phyloP scores from a whole-genome alignment of 2,329 filamentous ascomycete species.

The Hymenoscyphus infarciens region DNA sequence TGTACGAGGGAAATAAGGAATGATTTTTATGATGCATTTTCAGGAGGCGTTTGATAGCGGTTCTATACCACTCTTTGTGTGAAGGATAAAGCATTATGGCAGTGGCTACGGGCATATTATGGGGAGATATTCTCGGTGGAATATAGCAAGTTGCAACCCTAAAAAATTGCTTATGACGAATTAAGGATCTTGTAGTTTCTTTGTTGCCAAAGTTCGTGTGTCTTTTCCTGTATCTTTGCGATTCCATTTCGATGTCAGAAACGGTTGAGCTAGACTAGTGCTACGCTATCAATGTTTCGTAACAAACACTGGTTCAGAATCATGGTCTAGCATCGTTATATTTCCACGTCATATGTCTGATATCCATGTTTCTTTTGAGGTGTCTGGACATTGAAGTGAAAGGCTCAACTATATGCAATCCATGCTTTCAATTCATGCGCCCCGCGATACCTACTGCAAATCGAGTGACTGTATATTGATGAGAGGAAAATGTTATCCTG shows the following conservation, averaged over 20 bases:
- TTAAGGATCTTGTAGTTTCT: background rate
- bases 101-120: background rate
- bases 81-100: slow-evolving; percentile 4
- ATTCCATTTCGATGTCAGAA: background rate
- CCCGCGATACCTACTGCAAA: background rate
- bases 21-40: slow-evolving; percentile 11
- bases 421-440: no score
- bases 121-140: background rate
- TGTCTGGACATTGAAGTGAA: no score
- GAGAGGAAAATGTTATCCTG: no score
- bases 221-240: background rate
- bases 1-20: background rate
- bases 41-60: slow-evolving; percentile 7
- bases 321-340: background rate
- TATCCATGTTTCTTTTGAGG: no score
- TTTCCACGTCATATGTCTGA: background rate
- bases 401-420: no score
- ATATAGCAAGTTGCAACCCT: slow-evolving; percentile 2
- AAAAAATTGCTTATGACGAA: background rate
- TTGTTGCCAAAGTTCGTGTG: background rate
- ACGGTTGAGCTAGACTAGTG: background rate
- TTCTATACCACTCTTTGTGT: slow-evolving; percentile 8
- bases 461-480: background rate
- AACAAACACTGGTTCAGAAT: background rate
- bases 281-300: background rate